A percentile compares a stretch with the other conserved stretches of the same genome.
Evolutionary conservation across 257 asterid species (phyloP).

Genomic region (Schizonepeta tenuifolia): DNA sequence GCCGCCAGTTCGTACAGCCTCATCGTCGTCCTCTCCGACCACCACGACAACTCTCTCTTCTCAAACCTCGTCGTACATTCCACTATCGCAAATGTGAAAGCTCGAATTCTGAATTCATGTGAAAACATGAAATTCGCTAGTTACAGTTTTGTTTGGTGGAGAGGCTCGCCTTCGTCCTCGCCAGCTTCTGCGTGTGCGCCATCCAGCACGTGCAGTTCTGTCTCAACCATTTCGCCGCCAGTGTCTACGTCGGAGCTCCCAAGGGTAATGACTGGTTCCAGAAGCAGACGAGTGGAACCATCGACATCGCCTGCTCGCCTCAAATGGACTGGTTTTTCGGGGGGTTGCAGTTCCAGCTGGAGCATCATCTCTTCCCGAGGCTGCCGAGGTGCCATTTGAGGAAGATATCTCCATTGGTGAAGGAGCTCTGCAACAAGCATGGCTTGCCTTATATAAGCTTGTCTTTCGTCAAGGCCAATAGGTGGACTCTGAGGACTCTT

Average conservation of each 20-base stretch:
- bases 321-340: slow-evolving; percentile 91
- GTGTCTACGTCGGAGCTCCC: slow-evolving; percentile 72
- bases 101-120: no score
- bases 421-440: slow-evolving; percentile 81
- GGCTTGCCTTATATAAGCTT: slow-evolving; percentile 65
- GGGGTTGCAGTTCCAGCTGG: slow-evolving; percentile 87
- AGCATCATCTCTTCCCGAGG: slow-evolving; percentile 90
- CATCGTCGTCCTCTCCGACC: no score
- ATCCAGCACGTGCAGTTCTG: slow-evolving; percentile 85
- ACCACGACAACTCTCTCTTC: no score
- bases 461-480: slow-evolving; percentile 70
- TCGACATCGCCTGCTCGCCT: slow-evolving; percentile 67
- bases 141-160: no score
- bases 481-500: slow-evolving; percentile 60
- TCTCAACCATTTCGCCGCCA: slow-evolving; percentile 84
- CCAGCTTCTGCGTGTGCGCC: slow-evolving; percentile 58
- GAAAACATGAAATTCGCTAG: no score
- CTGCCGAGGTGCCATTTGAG: slow-evolving; percentile 86
- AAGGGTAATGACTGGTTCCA: slow-evolving; percentile 86
- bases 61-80: no score
- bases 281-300: slow-evolving; percentile 79
- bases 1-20: no score
- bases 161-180: slow-evolving; percentile 57
- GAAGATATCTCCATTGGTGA: slow-evolving; percentile 69
- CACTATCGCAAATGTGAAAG: no score